phyloP scores from a whole-genome alignment of 1,139 yeast genomes.

The Suhomyces wounanorum region DNA sequence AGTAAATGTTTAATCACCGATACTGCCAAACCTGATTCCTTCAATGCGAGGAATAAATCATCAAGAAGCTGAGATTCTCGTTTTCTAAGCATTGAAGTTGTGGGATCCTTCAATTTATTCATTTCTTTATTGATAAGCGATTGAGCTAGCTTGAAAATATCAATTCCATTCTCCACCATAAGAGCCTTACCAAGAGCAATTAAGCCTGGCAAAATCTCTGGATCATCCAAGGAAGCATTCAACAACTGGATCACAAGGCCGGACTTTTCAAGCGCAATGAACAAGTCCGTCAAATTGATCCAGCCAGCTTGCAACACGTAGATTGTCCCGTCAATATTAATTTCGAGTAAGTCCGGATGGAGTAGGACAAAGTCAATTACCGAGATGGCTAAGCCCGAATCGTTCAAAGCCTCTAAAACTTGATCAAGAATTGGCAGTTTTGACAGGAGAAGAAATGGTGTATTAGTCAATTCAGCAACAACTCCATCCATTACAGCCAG shows the following conservation, averaged over 20 bases:
- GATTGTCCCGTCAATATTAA: conserved; percentile 21
- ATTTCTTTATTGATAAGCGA: neutral
- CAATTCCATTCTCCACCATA: conserved; percentile 24
- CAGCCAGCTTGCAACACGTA: conserved; percentile 17
- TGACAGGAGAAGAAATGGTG: neutral
- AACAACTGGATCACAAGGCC: conserved; percentile 31
- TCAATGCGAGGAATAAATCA: conserved; percentile 28
- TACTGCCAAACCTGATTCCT: conserved; percentile 34
- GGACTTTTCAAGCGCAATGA: conserved; percentile 27
- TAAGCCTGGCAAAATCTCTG: conserved; percentile 33
- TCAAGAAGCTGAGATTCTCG: conserved; percentile 30
- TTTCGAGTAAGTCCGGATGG: conserved; percentile 22
- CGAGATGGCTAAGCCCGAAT: conserved; percentile 25
- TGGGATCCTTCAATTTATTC: neutral
- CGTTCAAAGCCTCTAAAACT: conserved; percentile 21
- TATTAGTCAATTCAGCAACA: neutral
- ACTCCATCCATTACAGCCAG: neutral
- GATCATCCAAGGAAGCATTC: conserved; percentile 28
- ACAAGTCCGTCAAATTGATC: conserved; percentile 3
- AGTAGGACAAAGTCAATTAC: conserved; percentile 30
- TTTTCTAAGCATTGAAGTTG: neutral
- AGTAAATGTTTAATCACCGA: conserved; percentile 28
- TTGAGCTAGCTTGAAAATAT: conserved; percentile 15
- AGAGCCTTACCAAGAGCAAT: conserved; percentile 26
- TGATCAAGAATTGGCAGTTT: neutral